Percentiles rank a stretch among this genome's conserved stretches.
Evolutionary conservation across 2,329 filamentous ascomycete genomes (phyloP).

Genomic region (Ramularia endophylla): DNA sequence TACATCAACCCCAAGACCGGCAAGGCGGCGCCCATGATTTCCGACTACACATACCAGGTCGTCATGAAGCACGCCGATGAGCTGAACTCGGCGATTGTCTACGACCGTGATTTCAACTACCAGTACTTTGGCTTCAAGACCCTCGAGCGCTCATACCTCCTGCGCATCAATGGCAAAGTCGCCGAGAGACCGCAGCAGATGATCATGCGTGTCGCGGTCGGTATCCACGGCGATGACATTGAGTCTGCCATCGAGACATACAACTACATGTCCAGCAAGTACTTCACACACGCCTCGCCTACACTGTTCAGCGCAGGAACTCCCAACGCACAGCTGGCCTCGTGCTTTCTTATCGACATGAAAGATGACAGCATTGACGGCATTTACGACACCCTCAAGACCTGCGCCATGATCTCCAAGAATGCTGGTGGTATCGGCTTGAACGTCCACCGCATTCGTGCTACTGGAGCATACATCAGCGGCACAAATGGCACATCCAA

Average conservation of each 20-base stretch:
- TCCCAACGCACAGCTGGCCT: constrained; percentile 88
- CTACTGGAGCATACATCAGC: constrained; percentile 95
- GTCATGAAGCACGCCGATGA: constrained; percentile 96
- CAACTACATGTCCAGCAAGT: constrained; percentile 98
- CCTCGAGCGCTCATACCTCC: constrained; percentile 91
- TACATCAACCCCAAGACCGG: constrained; percentile 94
- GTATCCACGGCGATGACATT: constrained; percentile 91
- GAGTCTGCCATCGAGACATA: constrained; percentile 96
- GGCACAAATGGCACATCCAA: constrained; percentile 98
- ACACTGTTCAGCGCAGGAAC: constrained; percentile 98
- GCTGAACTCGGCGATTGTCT: constrained; percentile 97
- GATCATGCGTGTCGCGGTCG: constrained; percentile 98
- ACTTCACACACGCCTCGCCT: constrained; percentile 96
- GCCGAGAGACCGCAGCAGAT: constrained; percentile 97
- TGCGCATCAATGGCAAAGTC: constrained; percentile 92
- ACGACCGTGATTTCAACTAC: constrained; percentile 99
- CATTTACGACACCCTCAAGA: constrained; percentile 99
- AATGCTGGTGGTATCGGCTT: constrained; percentile 97
- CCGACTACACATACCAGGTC: constrained; percentile 79
- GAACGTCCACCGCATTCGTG: constrained; percentile 93
- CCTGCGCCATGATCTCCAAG: constrained; percentile 99
- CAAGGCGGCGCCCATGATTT: constrained; percentile 86
- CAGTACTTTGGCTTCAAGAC: constrained; percentile 99
- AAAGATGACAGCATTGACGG: constrained; percentile 99
- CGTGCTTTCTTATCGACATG: constrained; percentile 99